Base-by-base conservation (phyloP, 345 rosid species). In the Pistacia atlantica region DNA sequence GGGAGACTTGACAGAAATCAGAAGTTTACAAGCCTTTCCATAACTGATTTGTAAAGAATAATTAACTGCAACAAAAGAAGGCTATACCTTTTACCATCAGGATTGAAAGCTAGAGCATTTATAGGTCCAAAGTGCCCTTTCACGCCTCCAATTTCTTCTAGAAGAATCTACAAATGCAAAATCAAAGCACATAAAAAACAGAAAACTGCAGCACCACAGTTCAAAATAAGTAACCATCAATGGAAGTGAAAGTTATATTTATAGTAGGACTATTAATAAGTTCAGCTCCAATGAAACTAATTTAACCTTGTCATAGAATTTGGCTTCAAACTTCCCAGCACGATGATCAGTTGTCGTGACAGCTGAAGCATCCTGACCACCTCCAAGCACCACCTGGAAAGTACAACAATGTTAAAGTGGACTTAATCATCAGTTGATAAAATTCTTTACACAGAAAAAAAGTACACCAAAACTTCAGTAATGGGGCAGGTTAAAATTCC, bases 41-140 rank as follows among this genome's bases (percentile, higher is more conserved):
- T 3, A 65, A 17, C 68, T n/a, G 62, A 9, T 49, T 28, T 57
- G 8, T 8, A 42, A 55, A 31, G 25, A 0, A 60, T 61, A 3
- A 73, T 14, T 2, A 37, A 25, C 63, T 65, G 38, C 18, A 51
- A 57, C 16, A 20, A 12, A 51, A 18, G 22, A 60, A 60, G 65
- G 46, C 8, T 20, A 4, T 90, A 93, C 99, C 98, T 94, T 84
- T 83, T 94, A 33, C 99, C 97, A 75, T 92, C 98, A 37, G 98
- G 99, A 73, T 90, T 92, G 82, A 94, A 94, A 20, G 99, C 97
- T 86, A 96, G 85, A 31, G 97, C 97, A 86, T 96, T 96, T 25
- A 94, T 91, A 49, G 99, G 98, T 73, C 99, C 98, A 82, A 96
- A 96, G 78, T 94, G 99, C 38, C 99, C 98, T 81, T 96, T 96